These are phyloP conservation scores for Phyllosticta citrichinensis DNA, from an alignment of 2,329 filamentous ascomycete species.

Conservation along the genomic window DNA sequence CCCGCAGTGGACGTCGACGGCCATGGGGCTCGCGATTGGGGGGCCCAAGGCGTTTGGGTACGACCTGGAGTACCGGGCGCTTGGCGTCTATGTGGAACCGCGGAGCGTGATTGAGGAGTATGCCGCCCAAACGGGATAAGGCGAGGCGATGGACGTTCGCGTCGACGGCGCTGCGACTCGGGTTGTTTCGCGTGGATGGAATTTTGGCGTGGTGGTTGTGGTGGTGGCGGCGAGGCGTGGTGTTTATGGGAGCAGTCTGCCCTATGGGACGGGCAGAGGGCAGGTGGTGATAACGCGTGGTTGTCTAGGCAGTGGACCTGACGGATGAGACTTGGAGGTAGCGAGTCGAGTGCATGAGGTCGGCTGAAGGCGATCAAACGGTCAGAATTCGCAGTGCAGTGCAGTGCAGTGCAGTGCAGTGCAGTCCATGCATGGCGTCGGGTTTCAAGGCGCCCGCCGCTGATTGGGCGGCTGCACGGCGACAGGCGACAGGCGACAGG, in stretches of 20 bases:
- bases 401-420: no score
- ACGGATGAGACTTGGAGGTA: no score
- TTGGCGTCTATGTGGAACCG: conserved; percentile 9
- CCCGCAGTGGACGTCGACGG: conserved; percentile 8
- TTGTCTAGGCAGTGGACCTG: no score
- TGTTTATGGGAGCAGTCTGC: no score
- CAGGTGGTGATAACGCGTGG: no score
- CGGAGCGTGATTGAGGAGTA: conserved; percentile 10
- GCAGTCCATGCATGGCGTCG: no score
- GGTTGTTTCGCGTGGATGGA: not conserved
- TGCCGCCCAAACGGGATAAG: not conserved
- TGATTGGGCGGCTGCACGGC: no score
- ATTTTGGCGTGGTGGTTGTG: no score
- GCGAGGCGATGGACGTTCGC: not conserved
- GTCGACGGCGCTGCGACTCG: not conserved
- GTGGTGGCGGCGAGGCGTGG: no score
- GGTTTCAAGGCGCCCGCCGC: not conserved
- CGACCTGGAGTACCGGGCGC: conserved; percentile 5
- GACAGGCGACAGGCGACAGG: no score
- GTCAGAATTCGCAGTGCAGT: no score
- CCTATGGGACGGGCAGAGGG: no score
- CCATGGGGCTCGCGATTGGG: conserved; percentile 2
- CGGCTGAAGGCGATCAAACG: not conserved
- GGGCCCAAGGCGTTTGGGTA: conserved; percentile 10
- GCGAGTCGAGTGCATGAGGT: not conserved